Percentiles rank a stretch among this genome's conserved stretches.
Evolutionary conservation across 768 basidiomycete species (phyloP).

Genomic region (Coprinopsis sp.): DNA sequence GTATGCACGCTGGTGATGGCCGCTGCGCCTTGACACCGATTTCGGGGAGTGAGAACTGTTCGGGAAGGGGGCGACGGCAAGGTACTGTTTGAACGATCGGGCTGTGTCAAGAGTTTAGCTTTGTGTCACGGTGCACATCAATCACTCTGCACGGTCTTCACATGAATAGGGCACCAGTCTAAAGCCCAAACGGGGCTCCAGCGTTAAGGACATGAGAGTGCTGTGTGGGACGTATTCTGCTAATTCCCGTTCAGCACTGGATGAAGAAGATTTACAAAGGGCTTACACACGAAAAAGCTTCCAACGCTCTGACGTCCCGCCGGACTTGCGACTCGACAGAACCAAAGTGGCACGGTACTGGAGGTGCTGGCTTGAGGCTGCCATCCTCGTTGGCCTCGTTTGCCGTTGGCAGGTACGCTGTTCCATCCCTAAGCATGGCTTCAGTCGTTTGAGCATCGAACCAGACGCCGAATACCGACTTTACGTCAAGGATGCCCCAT

Average conservation of each 20-base stretch:
- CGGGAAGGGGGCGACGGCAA: constrained; percentile 77
- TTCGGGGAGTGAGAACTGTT: constrained; percentile 57
- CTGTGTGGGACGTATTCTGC: constrained; percentile 58
- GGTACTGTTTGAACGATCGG: constrained; percentile 61
- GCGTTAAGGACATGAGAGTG: constrained; percentile 73
- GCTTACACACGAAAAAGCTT: constrained; percentile 52
- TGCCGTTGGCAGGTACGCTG: constrained; percentile 56
- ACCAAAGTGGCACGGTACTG: constrained; percentile 63
- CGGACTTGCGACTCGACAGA: constrained; percentile 49
- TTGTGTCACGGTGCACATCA: neutral
- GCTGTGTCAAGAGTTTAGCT: no score
- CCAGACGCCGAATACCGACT: constrained; percentile 35
- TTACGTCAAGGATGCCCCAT: constrained; percentile 40
- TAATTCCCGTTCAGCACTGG: constrained; percentile 23
- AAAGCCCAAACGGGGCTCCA: constrained; percentile 89
- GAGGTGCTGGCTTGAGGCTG: constrained; percentile 45
- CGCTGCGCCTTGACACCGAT: constrained; percentile 57
- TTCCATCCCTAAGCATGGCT: constrained; percentile 42
- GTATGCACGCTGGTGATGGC: constrained; percentile 65
- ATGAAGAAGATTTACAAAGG: constrained; percentile 1
- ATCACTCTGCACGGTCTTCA: constrained; percentile 51
- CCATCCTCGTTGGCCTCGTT: constrained; percentile 46
- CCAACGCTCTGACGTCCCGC: constrained; percentile 49
- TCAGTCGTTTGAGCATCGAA: constrained; percentile 9
- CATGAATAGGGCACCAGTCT: constrained; percentile 88